Evolutionary conservation across 1,284 basidiomycete genomes (phyloP).

Genomic region (Trametes hirsuta): DNA sequence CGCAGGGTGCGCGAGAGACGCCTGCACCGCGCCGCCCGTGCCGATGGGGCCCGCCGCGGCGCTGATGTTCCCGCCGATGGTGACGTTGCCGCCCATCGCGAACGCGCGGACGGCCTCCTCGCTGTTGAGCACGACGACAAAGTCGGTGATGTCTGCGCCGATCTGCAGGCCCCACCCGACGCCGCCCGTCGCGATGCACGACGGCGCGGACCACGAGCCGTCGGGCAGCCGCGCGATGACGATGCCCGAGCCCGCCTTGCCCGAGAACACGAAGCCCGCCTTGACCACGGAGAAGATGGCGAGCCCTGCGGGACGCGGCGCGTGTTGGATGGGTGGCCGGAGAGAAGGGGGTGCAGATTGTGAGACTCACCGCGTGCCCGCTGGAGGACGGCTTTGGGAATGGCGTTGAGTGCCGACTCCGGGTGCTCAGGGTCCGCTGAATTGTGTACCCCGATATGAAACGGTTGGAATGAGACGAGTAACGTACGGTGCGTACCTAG

Average conservation of each 20-base stretch:
- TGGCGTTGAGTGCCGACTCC: slow-evolving; percentile 90
- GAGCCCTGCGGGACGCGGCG: slow-evolving; percentile 60
- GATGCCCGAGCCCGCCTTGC: slow-evolving; percentile 92
- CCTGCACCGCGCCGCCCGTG: slow-evolving; percentile 90
- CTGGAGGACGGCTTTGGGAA: slow-evolving; percentile 93
- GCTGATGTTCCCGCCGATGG: slow-evolving; percentile 88
- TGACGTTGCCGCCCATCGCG: slow-evolving; percentile 94
- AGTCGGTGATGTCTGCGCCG: slow-evolving; percentile 87
- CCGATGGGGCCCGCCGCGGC: slow-evolving; percentile 93
- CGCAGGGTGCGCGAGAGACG: slow-evolving; percentile 88
- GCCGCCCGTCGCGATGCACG: slow-evolving; percentile 96
- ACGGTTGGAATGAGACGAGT: neutral
- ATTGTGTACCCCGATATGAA: neutral
- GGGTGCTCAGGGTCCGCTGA: slow-evolving; percentile 89
- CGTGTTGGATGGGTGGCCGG: neutral
- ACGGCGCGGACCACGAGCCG: slow-evolving; percentile 97
- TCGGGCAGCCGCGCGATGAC: slow-evolving; percentile 95
- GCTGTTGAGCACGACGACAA: slow-evolving; percentile 94
- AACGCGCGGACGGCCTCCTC: slow-evolving; percentile 97
- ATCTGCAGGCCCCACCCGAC: slow-evolving; percentile 97
- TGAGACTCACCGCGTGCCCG: slow-evolving; percentile 75
- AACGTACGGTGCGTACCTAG: slow-evolving; percentile 61
- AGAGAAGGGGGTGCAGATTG: neutral
- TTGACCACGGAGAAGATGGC: slow-evolving; percentile 96
- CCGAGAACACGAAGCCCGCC: slow-evolving; percentile 95